These are phyloP conservation scores for Kuraishia ogatae DNA, from an alignment of 805 yeast genomes.

Conservation along the genomic window DNA sequence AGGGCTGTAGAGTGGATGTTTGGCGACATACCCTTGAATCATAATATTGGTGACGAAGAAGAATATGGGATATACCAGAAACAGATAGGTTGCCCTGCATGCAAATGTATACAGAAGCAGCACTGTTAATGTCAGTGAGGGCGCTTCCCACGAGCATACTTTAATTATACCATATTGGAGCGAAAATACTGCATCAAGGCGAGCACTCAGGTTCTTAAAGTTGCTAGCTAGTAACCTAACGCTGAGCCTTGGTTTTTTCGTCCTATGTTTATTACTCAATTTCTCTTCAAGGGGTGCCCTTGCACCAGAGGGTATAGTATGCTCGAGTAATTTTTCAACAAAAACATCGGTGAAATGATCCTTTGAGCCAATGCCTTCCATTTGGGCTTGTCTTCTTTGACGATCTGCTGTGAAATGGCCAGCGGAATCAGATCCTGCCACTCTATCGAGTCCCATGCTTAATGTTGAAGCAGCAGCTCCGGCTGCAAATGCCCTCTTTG, in stretches of 20 bases:
- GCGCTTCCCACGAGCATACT: constrained; percentile 66
- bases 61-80: constrained; percentile 55
- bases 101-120: constrained; percentile 55
- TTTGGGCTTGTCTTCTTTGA: constrained; percentile 15
- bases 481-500: constrained; percentile 23
- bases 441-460: constrained; percentile 33
- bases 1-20: constrained; percentile 53
- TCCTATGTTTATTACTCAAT: constrained; percentile 34
- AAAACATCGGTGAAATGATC: constrained; percentile 52
- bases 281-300: constrained; percentile 32
- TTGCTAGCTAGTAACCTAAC: constrained; percentile 47
- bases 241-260: constrained; percentile 44
- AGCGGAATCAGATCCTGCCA: constrained; percentile 10
- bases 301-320: constrained; percentile 41
- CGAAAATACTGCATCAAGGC: constrained; percentile 47
- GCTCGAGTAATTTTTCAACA: constrained; percentile 42
- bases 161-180: constrained; percentile 54
- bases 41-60: constrained; percentile 47
- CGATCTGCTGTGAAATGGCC: constrained; percentile 11
- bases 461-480: constrained; percentile 36
- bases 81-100: constrained; percentile 63
- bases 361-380: constrained; percentile 7
- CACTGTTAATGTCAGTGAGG: constrained; percentile 56
- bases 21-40: constrained; percentile 58
- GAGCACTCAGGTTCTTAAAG: constrained; percentile 45